These are phyloP conservation scores for Botrytis deweyae DNA, from an alignment of 2,329 filamentous ascomycete species.

Conservation along the genomic window DNA sequence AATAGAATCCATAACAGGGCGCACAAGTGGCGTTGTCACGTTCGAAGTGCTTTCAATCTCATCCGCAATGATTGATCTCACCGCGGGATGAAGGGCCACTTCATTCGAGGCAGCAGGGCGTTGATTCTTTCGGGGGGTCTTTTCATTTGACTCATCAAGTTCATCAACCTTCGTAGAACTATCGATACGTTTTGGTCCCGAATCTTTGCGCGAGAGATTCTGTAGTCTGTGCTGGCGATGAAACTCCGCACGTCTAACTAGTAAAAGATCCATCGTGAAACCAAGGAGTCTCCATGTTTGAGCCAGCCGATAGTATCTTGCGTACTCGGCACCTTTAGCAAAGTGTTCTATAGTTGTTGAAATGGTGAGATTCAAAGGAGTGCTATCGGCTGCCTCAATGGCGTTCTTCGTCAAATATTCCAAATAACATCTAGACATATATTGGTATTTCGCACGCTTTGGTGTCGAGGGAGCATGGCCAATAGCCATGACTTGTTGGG, in stretches of 20 bases:
- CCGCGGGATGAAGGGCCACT: conserved; percentile 25
- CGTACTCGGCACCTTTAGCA: conserved; percentile 56
- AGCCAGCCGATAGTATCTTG: conserved; percentile 58
- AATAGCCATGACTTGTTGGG: conserved; percentile 63
- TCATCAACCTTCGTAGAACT: conserved; percentile 27
- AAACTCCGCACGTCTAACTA: conserved; percentile 55
- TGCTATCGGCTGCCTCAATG: background rate
- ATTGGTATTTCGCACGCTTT: conserved; percentile 54
- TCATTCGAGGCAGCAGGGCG: conserved; percentile 24
- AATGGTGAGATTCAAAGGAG: conserved; percentile 43
- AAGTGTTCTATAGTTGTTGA: conserved; percentile 54
- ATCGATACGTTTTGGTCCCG: conserved; percentile 31
- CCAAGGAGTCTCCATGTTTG: conserved; percentile 64
- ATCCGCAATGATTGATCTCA: conserved; percentile 32
- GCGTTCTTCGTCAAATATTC: conserved; percentile 45
- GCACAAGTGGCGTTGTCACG: conserved; percentile 57
- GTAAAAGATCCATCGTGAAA: conserved; percentile 54
- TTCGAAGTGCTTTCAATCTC: conserved; percentile 64
- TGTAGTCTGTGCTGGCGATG: conserved; percentile 52
- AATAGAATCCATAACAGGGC: conserved; percentile 46
- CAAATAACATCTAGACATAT: conserved; percentile 57
- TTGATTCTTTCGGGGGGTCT: conserved; percentile 32
- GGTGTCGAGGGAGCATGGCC: conserved; percentile 55
- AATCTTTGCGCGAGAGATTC: conserved; percentile 22
- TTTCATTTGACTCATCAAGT: conserved; percentile 26